These are phyloP conservation scores for Suillus brevipes DNA, from an alignment of 768 basidiomycete genomes.

Conservation along the genomic window DNA sequence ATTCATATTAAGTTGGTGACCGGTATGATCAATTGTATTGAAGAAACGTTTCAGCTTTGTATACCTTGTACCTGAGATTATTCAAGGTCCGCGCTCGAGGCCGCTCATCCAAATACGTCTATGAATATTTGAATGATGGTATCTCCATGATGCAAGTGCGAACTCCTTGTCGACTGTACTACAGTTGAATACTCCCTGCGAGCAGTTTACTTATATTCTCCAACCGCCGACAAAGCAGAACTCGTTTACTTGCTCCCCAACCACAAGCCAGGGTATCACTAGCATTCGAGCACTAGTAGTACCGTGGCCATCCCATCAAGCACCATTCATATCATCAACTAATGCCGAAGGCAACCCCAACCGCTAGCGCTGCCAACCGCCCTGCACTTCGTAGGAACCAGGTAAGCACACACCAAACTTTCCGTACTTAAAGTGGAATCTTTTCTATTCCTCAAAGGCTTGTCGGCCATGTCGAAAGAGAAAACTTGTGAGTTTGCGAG, in stretches of 20 bases:
- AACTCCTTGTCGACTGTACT: neutral
- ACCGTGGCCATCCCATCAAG: neutral
- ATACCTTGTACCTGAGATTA: neutral
- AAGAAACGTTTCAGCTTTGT: neutral
- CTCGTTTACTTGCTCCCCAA: neutral
- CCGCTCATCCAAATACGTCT: neutral
- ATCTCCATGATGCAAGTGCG: conserved; percentile 2
- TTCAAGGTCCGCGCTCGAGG: conserved; percentile 6
- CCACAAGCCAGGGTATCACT: neutral
- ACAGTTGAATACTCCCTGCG: neutral
- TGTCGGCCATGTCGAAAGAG: conserved; percentile 81
- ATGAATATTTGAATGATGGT: neutral
- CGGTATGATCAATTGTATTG: neutral
- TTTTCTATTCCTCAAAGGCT: conserved; percentile 44
- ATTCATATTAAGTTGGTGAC: neutral
- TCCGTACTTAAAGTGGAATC: neutral
- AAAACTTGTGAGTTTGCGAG: conserved; percentile 62
- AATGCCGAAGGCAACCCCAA: conserved; percentile 69
- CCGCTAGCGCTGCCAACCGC: conserved; percentile 38
- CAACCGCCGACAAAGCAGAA: neutral
- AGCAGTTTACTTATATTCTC: neutral
- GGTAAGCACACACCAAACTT: conserved; percentile 36
- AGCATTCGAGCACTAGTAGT: neutral
- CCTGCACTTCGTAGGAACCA: conserved; percentile 80
- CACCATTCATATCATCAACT: neutral